Base-by-base conservation (phyloP, 2,329 filamentous ascomycete genomes). In the Epicoccum sorghinum region DNA sequence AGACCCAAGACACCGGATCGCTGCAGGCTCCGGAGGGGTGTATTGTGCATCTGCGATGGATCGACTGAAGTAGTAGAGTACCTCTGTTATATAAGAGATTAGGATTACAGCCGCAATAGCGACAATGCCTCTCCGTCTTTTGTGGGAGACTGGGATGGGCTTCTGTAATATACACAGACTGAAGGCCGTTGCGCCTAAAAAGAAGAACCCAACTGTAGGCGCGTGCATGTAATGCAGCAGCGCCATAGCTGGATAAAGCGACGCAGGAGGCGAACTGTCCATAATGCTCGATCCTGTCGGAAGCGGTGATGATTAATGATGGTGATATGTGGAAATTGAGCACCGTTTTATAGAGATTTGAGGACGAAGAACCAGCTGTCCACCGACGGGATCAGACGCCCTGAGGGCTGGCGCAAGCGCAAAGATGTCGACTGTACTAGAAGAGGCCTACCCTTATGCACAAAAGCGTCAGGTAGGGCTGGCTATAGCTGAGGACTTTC, bases 171-270 rank as follows among this genome's bases (percentile, higher is more conserved):
- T 57, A 47, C 65, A 70, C 9, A 70, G 27, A 39, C 64, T 62
- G 52, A 72, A 72, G 4, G 55, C 53, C 30, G 62, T 57, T 9
- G 69, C 63, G 35, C 58, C 67, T 7, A 72, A 42, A 38, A 64
- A 73, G 62, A 69, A 72, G 43, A 69, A 68, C 10, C 62, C 70
- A 3, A 73, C 64, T 0, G 60, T 48, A 0, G 71, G 71, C 8
- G 70, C 71, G 29, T 74, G 69, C 57, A 70, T 62, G 38, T 74
- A 73, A 47, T 70, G 59, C 30, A 74, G 55, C 4, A 73, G 58
- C n/a, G 50, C 57, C 64, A 69, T 66, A 23, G 66, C 65, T 14
- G 65, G 52, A 27, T 57, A 55, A 22, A 64, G 60, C 23, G 59
- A 32, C 32, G 59, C 45, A 8, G 49, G 40, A 13, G 57, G 41